These are phyloP conservation scores for Anisogramma anomala DNA, from an alignment of 2,329 filamentous ascomycete species.

Conservation along the genomic window DNA sequence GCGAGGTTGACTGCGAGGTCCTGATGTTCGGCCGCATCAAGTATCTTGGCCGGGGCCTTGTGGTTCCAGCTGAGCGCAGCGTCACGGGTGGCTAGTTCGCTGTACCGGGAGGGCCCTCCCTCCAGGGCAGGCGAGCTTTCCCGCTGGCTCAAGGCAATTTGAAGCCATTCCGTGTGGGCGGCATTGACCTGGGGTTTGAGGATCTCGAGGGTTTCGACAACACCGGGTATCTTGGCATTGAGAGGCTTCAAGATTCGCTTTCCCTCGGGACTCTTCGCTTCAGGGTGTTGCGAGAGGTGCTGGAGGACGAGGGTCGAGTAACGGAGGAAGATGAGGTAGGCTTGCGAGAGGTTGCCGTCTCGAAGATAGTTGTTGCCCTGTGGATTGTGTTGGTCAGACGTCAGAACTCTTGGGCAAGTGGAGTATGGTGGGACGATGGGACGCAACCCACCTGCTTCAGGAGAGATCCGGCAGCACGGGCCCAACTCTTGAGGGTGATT, in stretches of 20 bases:
- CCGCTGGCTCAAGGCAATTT: constrained; percentile 33
- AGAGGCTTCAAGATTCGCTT: constrained; percentile 48
- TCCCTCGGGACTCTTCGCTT: constrained; percentile 55
- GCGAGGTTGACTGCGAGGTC: constrained; percentile 69
- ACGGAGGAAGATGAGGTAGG: constrained; percentile 83
- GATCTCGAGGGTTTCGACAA: constrained; percentile 60
- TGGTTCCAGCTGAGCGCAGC: constrained; percentile 41
- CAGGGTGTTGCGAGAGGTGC: constrained; percentile 63
- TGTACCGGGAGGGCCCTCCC: constrained; percentile 26
- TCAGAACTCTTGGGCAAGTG: too few species aligned
- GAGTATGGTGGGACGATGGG: too few species aligned
- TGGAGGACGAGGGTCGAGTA: constrained; percentile 77
- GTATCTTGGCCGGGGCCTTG: constrained; percentile 37
- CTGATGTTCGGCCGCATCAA: constrained; percentile 60
- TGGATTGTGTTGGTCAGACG: too few species aligned
- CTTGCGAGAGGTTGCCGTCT: constrained; percentile 77
- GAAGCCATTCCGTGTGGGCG: constrained; percentile 57
- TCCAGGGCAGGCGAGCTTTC: constrained; percentile 15
- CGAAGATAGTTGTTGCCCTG: constrained; percentile 75
- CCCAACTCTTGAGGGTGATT: constrained; percentile 70
- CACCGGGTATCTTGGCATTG: constrained; percentile 38
- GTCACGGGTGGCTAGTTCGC: constrained; percentile 42
- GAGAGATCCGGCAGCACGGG: constrained; percentile 67
- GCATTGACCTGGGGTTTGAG: constrained; percentile 69
- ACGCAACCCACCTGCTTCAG: constrained; percentile 59